Base-by-base conservation (phyloP, 2,329 filamentous ascomycete species). In the Ascomycota sp. region DNA sequence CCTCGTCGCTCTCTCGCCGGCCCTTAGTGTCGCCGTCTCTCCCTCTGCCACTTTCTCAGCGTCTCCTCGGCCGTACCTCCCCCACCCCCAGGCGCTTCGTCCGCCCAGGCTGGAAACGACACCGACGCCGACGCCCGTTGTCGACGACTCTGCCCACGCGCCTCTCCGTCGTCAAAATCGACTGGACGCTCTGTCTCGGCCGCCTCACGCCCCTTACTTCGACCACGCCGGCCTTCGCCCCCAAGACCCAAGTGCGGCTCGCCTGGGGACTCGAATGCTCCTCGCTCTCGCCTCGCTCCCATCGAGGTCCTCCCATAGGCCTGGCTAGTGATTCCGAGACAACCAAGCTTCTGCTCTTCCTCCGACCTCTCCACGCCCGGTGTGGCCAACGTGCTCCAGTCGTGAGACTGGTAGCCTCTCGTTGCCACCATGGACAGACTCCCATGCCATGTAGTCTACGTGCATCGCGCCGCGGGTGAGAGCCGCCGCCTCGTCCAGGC, bases 381-480 rank as follows among this genome's bases (percentile, higher is more conserved):
- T 43, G 57, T 55, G 61, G 61, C 53, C 55, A 56, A 61, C 61
- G 61, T 57, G 62, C 57, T 63, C 61, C 64, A 56, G 64, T 68
- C 64, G 57, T 48, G 51, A 61, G 65, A 65, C 65, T 68, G 63
- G 64, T 59, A 63, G 63, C 61, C 59, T 55, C 50, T 54, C 46
- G 51, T 56, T 53, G 52, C 54, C 55, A 59, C 51, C 46, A 71
- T 71, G 66, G 65, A 70, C 48, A 57, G 55, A 45, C 56, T 61
- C 43, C 52, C 55, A 34, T 69, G 64, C 46, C 63, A 69, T 46
- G 58, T 71, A 39, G 63, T 72, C 36, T 72, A 70, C 40, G 64
- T 71, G 41, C 63, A 69, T 51, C 62, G 62, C 42, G 52, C 56
- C 35, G 57, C 65, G 36, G 52, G 50, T 39, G 47, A 57, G 35